Evolutionary conservation across 495 filamentous ascomycete genomes (phyloP), one percentile per base, ranked within the genome.

Genomic region (Filosporella fistucella): DNA sequence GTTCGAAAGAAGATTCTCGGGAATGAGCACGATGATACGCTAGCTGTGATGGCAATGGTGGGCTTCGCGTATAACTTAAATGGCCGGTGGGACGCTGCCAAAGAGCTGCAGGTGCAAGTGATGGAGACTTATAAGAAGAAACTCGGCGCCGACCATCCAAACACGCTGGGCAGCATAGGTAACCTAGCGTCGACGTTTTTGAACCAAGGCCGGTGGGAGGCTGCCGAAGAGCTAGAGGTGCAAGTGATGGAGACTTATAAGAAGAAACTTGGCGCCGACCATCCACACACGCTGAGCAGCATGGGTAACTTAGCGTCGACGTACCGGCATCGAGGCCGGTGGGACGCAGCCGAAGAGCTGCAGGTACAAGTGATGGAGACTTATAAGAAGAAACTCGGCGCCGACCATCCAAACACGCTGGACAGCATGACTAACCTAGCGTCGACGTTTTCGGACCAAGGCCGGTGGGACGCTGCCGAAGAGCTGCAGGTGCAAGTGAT

Each of bases 91-190:
- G n/a, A 30, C 8, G 28, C 8, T 8, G 28, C 28, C n/a, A n/a
- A 30, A n/a, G 41, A 55, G 45, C 54, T 68, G 18, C 41, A 59
- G 41, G 7, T 60, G 17, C 52, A 63, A 42, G 39, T n/a, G n/a
- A n/a, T n/a, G 28, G n/a, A n/a, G n/a, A n/a, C n/a, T n/a, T n/a
- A n/a, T 45, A 29, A 56, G 45, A 53, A n/a, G 24, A 46, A 30
- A 47, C 44, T 63, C 26, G 63, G 63, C 23, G n/a, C 23, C 12
- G 66, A 68, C 21, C 57, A 68, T 55, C 65, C 56, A 13, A 22
- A 55, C 42, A 68, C 64, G 12, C 28, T 30, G 9, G 18, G 8
- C 42, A 45, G 42, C 42, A 40, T 47, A 32, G 32, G 9, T 6
- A 9, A 20, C 8, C 24, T 47, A 20, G 44, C 30, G 29, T 20